Evolutionary conservation across 169 alveolate genomes (phyloP), one percentile per base, ranked within the genome.

Genomic region (Cystoisospora suis): DNA sequence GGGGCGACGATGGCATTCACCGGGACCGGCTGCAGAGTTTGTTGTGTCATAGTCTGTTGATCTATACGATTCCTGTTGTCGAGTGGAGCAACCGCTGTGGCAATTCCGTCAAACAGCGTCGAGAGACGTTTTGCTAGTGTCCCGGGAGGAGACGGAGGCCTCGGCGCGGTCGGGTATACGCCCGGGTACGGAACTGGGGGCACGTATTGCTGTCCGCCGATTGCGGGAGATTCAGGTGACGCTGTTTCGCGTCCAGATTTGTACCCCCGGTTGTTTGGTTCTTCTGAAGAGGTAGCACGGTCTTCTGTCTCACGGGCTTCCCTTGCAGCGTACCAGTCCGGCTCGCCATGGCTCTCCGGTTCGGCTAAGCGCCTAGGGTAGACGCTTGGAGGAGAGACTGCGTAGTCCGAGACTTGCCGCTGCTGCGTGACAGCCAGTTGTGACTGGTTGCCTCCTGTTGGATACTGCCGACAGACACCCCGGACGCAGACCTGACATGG

Each of bases 21-120:
- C 12, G 29, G 29, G 23, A 12, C 23, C 65, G 65, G 12, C 65
- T 12, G 65, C 29, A 53, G 65, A 53, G 65, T 23, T 53, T 23
- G 29, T 53, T n/a, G n/a, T n/a, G n/a, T n/a, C n/a, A n/a, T n/a
- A n/a, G n/a, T n/a, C n/a, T n/a, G n/a, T n/a, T n/a, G n/a, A n/a
- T n/a, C n/a, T n/a, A n/a, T n/a, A n/a, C 9, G 23, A 65, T 65
- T 65, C 32, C 36, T 38, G 83, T 72, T 72, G 36, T 72, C 83
- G 6, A 40, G 36, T 1, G 83, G 83, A 17, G 58, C 83, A 20
- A 72, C 83, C 4, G 83, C 83, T 6, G 7, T 40, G 3, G 83
- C 83, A 34, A 72, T 72, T 5, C 83, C 83, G 83, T 72, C 83
- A 34, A 72, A 72, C 56, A 72, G 27, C 15, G 83, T 23, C 49